Evolutionary conservation across 1,284 basidiomycete species (phyloP).

Genomic region (Ceratobasidium papillatum): DNA sequence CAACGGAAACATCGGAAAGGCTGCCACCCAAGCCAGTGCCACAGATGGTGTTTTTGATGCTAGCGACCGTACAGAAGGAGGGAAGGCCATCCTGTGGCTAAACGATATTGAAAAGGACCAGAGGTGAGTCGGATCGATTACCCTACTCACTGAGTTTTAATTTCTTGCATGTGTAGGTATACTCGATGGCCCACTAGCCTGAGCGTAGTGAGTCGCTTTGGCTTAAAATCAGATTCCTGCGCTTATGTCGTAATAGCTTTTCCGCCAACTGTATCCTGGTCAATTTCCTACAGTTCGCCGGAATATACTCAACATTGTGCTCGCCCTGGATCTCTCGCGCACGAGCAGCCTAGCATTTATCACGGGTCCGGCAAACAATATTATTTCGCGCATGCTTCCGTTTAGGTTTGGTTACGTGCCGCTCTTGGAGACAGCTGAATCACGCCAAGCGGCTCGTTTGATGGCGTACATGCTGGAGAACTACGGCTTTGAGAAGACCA

Average conservation of each 20-base stretch:
- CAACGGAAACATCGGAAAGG: constrained; percentile 63
- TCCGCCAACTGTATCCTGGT: constrained; percentile 77
- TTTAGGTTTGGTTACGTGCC: constrained; percentile 88
- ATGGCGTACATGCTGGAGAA: constrained; percentile 72
- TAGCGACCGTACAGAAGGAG: constrained; percentile 84
- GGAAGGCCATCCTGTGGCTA: constrained; percentile 80
- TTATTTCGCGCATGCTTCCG: constrained; percentile 77
- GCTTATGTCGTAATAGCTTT: constrained; percentile 58
- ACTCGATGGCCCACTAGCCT: constrained; percentile 63
- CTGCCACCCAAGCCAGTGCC: constrained; percentile 61
- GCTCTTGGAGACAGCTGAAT: constrained; percentile 66
- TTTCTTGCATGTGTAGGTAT: constrained; percentile 56
- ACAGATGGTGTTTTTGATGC: constrained; percentile 86
- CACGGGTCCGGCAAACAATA: constrained; percentile 66
- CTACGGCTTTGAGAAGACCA: constrained; percentile 69
- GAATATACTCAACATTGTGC: constrained; percentile 84
- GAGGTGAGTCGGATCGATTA: constrained; percentile 56
- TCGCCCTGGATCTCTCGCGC: constrained; percentile 80
- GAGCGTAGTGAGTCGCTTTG: constrained; percentile 56
- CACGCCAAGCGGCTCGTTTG: constrained; percentile 73
- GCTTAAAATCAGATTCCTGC: constrained; percentile 28
- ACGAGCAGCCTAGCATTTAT: constrained; percentile 69
- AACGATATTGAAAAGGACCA: constrained; percentile 90
- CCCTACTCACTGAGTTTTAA: not conserved
- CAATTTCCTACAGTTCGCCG: constrained; percentile 74